A percentile compares a stretch with the other conserved stretches of the same genome.
These are phyloP conservation scores for Amanita thiersii DNA, from an alignment of 768 basidiomycete genomes.

Conservation along the genomic window DNA sequence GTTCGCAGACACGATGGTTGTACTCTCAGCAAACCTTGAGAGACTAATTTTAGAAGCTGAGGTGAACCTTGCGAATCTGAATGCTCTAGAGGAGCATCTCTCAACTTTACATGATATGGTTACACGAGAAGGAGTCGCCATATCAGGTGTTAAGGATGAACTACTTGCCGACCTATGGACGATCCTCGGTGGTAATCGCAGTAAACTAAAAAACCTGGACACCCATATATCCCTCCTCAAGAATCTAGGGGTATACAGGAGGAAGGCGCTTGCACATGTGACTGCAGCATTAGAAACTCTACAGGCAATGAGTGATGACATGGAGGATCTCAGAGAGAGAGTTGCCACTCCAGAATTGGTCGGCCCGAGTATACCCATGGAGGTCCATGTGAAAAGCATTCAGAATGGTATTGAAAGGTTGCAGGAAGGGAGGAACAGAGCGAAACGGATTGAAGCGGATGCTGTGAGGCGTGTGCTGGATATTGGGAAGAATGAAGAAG, in stretches of 20 bases:
- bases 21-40: conserved; percentile 41
- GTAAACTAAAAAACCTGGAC: conserved; percentile 39
- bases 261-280: conserved; percentile 59
- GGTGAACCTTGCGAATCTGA: conserved; percentile 42
- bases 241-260: conserved; percentile 48
- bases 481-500: conserved; percentile 7
- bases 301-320: conserved; percentile 57
- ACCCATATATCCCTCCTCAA: conserved; percentile 45
- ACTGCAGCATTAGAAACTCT: conserved; percentile 54
- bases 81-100: conserved; percentile 56
- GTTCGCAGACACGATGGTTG: conserved; percentile 57
- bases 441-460: conserved; percentile 38
- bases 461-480: conserved; percentile 23
- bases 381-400: conserved; percentile 74
- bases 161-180: conserved; percentile 68
- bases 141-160: conserved; percentile 37
- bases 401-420: conserved; percentile 51
- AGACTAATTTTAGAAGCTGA: conserved; percentile 66
- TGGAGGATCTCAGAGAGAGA: conserved; percentile 69
- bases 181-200: conserved; percentile 51
- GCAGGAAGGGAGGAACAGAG: conserved; percentile 47
- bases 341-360: conserved; percentile 61
- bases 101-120: conserved; percentile 48
- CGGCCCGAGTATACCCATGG: conserved; percentile 52
- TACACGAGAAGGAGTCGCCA: conserved; percentile 44